phyloP scores from a whole-genome alignment of 176 grass and related monocot species.

The Echinochloa phyllopogon region DNA sequence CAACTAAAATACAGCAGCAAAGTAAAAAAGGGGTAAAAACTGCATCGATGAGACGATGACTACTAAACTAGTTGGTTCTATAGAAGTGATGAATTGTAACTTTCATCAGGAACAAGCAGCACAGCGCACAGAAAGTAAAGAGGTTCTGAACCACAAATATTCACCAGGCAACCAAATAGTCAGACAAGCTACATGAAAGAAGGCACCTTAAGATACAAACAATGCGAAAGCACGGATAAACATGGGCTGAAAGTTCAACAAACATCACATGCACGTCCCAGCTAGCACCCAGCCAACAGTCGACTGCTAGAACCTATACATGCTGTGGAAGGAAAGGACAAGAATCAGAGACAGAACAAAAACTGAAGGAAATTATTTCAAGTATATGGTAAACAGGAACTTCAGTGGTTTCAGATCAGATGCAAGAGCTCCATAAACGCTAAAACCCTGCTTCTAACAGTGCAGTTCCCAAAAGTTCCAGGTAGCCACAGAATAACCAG shows the following conservation, averaged over 20 bases:
- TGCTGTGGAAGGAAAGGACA: constrained; percentile 39
- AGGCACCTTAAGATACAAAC: constrained; percentile 41
- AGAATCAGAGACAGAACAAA: constrained; percentile 41
- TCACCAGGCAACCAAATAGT: constrained; percentile 38
- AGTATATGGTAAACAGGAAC: neutral
- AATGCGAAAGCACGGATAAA: constrained; percentile 24
- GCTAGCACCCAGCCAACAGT: constrained; percentile 55
- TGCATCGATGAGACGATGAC: neutral
- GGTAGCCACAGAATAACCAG: neutral
- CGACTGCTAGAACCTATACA: constrained; percentile 50
- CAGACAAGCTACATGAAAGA: constrained; percentile 18
- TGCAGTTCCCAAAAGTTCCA: neutral
- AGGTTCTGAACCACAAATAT: constrained; percentile 39
- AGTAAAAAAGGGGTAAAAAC: neutral
- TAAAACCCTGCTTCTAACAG: constrained; percentile 16
- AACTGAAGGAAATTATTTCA: constrained; percentile 11
- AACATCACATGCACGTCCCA: constrained; percentile 39
- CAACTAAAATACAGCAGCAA: neutral
- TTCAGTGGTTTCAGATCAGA: constrained; percentile 4
- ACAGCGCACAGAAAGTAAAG: constrained; percentile 30
- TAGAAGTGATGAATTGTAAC: constrained; percentile 38
- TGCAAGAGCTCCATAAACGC: neutral
- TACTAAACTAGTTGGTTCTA: constrained; percentile 9
- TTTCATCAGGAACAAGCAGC: constrained; percentile 30
- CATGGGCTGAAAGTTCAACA: constrained; percentile 19